Evolutionary conservation across 2,329 filamentous ascomycete species (phyloP), one percentile per base, ranked within the genome.

Genomic region (Aspergillus versicolor): DNA sequence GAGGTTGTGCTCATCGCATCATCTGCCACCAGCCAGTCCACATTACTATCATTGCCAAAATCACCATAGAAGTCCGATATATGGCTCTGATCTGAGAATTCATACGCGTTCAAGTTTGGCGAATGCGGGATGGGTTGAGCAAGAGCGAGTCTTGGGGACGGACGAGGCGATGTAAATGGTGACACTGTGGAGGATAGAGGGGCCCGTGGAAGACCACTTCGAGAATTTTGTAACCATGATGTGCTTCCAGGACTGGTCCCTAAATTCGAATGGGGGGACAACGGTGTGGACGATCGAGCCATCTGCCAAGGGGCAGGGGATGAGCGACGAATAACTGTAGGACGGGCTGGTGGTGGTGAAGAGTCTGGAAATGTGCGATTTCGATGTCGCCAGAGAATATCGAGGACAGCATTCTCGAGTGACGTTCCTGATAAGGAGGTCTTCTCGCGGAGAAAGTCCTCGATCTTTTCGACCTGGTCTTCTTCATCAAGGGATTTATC

Each of bases 61-160:
- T 97, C 92, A 56, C 92, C 92, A 70, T 95, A 93, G 59, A 90
- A 90, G 69, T 97, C 92, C 44, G 88, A 87, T 17, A 89, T 86
- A 6, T 91, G 89, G 48, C 87, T 90, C 19, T 87, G 83, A 68
- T 96, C 92, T 69, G 86, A 93, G 76, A 97, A 97, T 74, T 96
- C 91, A 77, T 97, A 99, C 53, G 92, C 91, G 77, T 96, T 97
- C 62, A 97, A 77, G 70, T 85, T 96, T 40, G 94, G 94, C 67
- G 92, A 97, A 74, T 97, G 91, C 4, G 94, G 94, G 66, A 97
- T 96, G 51, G 94, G 94, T 48, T 91, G 93, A 8, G 92, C 91
- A 71, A 96, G 89, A 43, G 91, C 91, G 54, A 97, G 86, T 62
- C 93, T 87, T 30, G 94, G 94, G 13, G 93, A 97, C 12, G 94